These are phyloP conservation scores for Penicillium maclennaniae DNA, from an alignment of 495 filamentous ascomycete genomes.

Conservation along the genomic window DNA sequence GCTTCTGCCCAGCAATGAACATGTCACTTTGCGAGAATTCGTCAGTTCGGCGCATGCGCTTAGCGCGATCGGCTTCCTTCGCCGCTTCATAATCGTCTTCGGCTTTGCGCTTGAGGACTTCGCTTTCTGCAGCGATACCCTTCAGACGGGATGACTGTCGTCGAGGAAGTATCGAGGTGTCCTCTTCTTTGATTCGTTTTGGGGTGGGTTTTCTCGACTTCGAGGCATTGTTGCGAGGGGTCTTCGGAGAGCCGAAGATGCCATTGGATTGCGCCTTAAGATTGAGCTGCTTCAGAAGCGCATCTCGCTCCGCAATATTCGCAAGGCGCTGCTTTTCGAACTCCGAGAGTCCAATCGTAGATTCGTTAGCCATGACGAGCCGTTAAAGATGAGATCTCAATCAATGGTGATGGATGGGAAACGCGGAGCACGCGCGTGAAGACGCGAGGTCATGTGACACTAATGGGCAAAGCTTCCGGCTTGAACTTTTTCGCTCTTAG, in stretches of 20 bases:
- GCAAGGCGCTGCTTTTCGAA: constrained; percentile 67
- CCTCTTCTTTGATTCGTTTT: constrained; percentile 47
- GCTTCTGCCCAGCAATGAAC: constrained; percentile 70
- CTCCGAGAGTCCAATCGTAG: constrained; percentile 49
- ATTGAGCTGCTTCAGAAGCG: constrained; percentile 56
- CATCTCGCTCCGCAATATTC: constrained; percentile 72
- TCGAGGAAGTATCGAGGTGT: constrained; percentile 46
- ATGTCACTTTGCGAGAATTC: constrained; percentile 73
- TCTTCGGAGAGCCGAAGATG: constrained; percentile 39
- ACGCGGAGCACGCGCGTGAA: constrained; percentile 10
- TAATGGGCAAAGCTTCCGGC: constrained; percentile 3
- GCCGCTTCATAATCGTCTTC: constrained; percentile 65
- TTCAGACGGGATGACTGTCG: constrained; percentile 64
- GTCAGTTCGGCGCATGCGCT: constrained; percentile 67
- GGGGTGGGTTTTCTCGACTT: constrained; percentile 45
- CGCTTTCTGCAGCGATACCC: constrained; percentile 65
- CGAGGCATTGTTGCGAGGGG: constrained; percentile 20
- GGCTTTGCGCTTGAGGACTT: constrained; percentile 73
- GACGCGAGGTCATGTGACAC: constrained; percentile 24
- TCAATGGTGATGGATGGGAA: background rate
- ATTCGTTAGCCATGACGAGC: constrained; percentile 6
- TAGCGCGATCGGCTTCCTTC: constrained; percentile 60
- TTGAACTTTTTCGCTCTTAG: background rate
- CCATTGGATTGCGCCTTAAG: constrained; percentile 52
- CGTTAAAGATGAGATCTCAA: background rate